Conservation (phyloP, 371 early-diverging fungal species). For the Rhizopus delemar region DNA sequence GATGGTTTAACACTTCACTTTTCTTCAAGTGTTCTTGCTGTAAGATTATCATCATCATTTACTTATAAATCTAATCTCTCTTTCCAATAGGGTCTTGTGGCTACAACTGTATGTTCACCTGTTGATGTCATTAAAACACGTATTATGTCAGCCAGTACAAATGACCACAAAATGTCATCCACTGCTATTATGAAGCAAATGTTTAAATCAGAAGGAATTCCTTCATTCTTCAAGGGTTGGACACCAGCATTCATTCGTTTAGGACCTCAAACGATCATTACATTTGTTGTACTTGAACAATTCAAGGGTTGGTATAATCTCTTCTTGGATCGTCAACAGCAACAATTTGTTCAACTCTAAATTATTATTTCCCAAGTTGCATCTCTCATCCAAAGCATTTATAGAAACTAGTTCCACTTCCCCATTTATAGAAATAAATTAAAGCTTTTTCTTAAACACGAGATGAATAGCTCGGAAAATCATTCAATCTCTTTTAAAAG, state of each 20-base stretch:
- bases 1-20: slow-evolving; percentile 77
- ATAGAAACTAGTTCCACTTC: too few species aligned
- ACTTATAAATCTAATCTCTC: too few species aligned
- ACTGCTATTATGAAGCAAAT: slow-evolving; percentile 61
- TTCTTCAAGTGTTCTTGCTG: slow-evolving; percentile 72
- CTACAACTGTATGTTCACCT: slow-evolving; percentile 86
- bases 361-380: too few species aligned
- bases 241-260: slow-evolving; percentile 77
- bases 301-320: slow-evolving; percentile 45
- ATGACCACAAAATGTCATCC: slow-evolving; percentile 34
- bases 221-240: slow-evolving; percentile 89
- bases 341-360: too few species aligned
- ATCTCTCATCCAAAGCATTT: too few species aligned
- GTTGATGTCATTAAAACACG: slow-evolving; percentile 91
- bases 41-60: slow-evolving; percentile 30
- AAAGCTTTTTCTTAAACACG: too few species aligned
- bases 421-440: too few species aligned
- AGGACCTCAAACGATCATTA: slow-evolving; percentile 87
- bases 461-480: too few species aligned
- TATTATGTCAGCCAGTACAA: slow-evolving; percentile 70
- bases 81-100: slow-evolving; percentile 70
- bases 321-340: slow-evolving; percentile 1
- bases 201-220: slow-evolving; percentile 68
- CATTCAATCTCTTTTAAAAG: too few species aligned
- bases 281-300: slow-evolving; percentile 84